Percentiles rank a stretch among this genome's conserved stretches.
Evolutionary conservation across 2,329 filamentous ascomycete species (phyloP).

Genomic region (Drechslerella dactyloides): DNA sequence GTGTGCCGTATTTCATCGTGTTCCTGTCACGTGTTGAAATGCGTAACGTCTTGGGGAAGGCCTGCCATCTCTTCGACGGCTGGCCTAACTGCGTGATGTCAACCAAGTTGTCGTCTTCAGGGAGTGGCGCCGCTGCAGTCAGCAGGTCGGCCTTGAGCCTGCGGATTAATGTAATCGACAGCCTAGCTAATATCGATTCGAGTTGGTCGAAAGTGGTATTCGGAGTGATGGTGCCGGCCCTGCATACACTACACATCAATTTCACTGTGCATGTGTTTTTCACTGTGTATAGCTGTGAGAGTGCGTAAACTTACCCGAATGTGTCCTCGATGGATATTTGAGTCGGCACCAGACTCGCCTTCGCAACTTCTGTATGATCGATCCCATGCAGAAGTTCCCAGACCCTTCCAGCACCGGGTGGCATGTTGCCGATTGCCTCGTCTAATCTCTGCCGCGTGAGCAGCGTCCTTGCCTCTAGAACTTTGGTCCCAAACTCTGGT

Average conservation of each 20-base stretch:
- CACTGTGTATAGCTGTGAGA: neutral
- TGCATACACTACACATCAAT: slow-evolving; percentile 64
- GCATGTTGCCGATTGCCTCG: slow-evolving; percentile 70
- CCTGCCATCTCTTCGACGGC: slow-evolving; percentile 68
- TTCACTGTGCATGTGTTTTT: slow-evolving; percentile 70
- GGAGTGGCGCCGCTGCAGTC: slow-evolving; percentile 50
- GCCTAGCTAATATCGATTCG: slow-evolving; percentile 39
- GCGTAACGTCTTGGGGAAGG: slow-evolving; percentile 79
- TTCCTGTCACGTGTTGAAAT: slow-evolving; percentile 74
- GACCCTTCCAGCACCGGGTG: slow-evolving; percentile 65
- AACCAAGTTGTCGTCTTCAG: slow-evolving; percentile 22
- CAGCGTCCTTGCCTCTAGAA: slow-evolving; percentile 35
- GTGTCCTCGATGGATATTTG: slow-evolving; percentile 97
- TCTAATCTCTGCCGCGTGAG: slow-evolving; percentile 32
- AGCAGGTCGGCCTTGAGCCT: slow-evolving; percentile 54
- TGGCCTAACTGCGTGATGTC: slow-evolving; percentile 44
- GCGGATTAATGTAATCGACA: slow-evolving; percentile 55
- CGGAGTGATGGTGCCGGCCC: slow-evolving; percentile 65
- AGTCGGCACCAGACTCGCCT: slow-evolving; percentile 73
- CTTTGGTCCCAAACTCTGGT: slow-evolving; percentile 37
- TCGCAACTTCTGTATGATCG: slow-evolving; percentile 75
- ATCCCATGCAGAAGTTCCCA: slow-evolving; percentile 83
- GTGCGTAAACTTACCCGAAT: slow-evolving; percentile 64
- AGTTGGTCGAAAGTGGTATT: slow-evolving; percentile 63
- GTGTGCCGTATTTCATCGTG: slow-evolving; percentile 64